A percentile compares a stretch with the other conserved stretches of the same genome.
Conservation (phyloP, 495 filamentous ascomycete species). For the Penicillium riverlandense region DNA sequence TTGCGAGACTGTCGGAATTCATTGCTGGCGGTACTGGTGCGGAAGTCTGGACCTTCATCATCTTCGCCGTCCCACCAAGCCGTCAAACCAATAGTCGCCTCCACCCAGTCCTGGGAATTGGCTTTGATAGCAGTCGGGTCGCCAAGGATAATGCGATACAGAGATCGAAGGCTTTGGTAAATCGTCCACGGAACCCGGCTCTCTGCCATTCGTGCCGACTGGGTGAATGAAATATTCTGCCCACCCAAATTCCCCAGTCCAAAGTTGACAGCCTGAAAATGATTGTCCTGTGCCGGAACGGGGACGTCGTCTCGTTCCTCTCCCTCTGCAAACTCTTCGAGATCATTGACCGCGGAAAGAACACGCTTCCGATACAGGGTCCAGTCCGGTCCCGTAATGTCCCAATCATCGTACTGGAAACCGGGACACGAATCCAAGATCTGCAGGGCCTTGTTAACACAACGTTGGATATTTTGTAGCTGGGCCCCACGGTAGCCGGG, state of each 20-base stretch:
- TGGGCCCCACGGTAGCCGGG: constrained; percentile 63
- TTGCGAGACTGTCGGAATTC: constrained; percentile 21
- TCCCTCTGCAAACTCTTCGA: constrained; percentile 70
- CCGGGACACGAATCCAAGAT: constrained; percentile 67
- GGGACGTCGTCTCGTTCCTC: constrained; percentile 36
- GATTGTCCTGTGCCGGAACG: constrained; percentile 22
- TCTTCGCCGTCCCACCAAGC: constrained; percentile 85
- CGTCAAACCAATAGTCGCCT: constrained; percentile 71
- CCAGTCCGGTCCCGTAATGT: constrained; percentile 71
- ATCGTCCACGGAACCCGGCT: constrained; percentile 81
- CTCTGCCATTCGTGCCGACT: constrained; percentile 65
- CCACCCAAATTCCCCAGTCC: constrained; percentile 30
- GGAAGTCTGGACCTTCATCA: constrained; percentile 25
- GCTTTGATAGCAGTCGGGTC: constrained; percentile 60
- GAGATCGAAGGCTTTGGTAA: constrained; percentile 65
- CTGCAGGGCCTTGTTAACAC: constrained; percentile 54
- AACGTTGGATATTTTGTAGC: constrained; percentile 63
- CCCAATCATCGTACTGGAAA: constrained; percentile 57
- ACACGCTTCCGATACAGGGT: constrained; percentile 65
- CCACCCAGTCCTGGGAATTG: constrained; percentile 74
- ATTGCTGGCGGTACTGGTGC: constrained; percentile 15
- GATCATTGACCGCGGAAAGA: constrained; percentile 53
- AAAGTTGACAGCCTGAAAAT: constrained; percentile 47
- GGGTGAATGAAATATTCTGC: constrained; percentile 41
- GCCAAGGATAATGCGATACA: constrained; percentile 74